Percentiles rank a stretch among this genome's conserved stretches.
phyloP scores from a whole-genome alignment of 2,329 filamentous ascomycete genomes.

The Proliferodiscus dingleyae region DNA sequence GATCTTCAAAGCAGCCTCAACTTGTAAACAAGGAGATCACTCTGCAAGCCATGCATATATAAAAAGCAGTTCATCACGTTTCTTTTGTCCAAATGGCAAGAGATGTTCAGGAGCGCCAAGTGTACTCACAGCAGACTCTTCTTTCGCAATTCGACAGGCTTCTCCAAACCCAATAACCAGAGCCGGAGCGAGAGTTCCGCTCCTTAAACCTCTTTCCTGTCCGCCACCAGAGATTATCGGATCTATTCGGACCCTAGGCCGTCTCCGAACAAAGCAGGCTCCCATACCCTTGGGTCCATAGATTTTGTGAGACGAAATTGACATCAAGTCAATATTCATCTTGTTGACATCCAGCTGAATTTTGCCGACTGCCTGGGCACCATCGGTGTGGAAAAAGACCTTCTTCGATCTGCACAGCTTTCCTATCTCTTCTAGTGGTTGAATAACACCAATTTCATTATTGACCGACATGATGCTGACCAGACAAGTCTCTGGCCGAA shows the following conservation, averaged over 20 bases:
- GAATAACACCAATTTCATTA: slow-evolving; percentile 99
- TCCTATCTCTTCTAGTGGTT: slow-evolving; percentile 90
- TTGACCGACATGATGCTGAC: slow-evolving; percentile 99
- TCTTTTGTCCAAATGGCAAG: no score
- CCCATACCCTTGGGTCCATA: slow-evolving; percentile 97
- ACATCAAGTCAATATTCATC: slow-evolving; percentile 98
- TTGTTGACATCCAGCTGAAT: slow-evolving; percentile 94
- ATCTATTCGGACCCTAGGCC: slow-evolving; percentile 88
- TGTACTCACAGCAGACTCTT: slow-evolving; percentile 84
- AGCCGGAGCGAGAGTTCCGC: slow-evolving; percentile 86
- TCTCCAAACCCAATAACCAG: slow-evolving; percentile 91
- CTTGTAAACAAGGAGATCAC: slow-evolving; percentile 45
- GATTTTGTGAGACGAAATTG: slow-evolving; percentile 97
- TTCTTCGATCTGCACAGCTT: slow-evolving; percentile 86
- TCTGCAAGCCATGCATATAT: slow-evolving; percentile 90
- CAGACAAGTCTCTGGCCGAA: slow-evolving; percentile 82
- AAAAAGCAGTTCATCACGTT: slow-evolving; percentile 76
- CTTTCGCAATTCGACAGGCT: slow-evolving; percentile 83
- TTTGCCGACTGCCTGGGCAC: slow-evolving; percentile 96
- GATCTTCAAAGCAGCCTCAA: slow-evolving; percentile 33
- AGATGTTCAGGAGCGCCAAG: no score
- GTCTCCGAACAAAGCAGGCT: slow-evolving; percentile 89
- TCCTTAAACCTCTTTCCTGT: slow-evolving; percentile 90
- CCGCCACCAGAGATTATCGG: slow-evolving; percentile 95
- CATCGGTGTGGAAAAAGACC: slow-evolving; percentile 97